Base-by-base conservation (phyloP, 2,329 filamentous ascomycete genomes). In the Curvularia sp. region DNA sequence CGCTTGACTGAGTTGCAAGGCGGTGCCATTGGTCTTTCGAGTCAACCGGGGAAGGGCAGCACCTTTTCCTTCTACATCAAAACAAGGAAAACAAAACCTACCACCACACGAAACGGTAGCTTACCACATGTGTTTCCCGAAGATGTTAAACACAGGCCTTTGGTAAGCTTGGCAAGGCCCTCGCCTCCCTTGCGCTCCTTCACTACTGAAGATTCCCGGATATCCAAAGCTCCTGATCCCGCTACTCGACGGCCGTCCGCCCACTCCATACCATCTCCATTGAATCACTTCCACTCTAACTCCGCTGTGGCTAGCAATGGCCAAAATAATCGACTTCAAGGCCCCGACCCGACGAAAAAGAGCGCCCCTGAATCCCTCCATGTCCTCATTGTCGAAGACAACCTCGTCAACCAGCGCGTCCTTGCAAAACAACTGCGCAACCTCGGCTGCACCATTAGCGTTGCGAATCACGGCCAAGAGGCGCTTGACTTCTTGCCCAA, bases 351-450 rank as follows among this genome's bases (percentile, higher is more conserved):
- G 15, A 47, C 53, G 20, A 56, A 61, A 15, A 63, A 26, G 18
- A 13, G 42, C 22, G 57, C 49, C 4, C 53, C 61, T 4, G 49
- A 61, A 12, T 58, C 57, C 8, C 42, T 74, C 0, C 67, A 74
- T 28, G 64, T 76, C 13, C 64, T 77, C 1, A 55, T 77, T 12
- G 75, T 76, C 1, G 74, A 75, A 65, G 78, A 80, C 61, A 79
- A 80, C 42, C 63, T 78, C 5, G 69, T 79, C 39, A 80, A 80
- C 50, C 78, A 79, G 48, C 72, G 71, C 39, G 77, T 80, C 13
- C 68, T 79, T n/a, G 64, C 72, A 7, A 79, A 75, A 53, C 78
- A 79, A 41, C 69, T 80, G 9, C 65, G 66, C 3, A 75, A 73
- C 15, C 57, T 74, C 1, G 75, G 76, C n/a, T 77, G 74, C 57